phyloP scores from a whole-genome alignment of 192 early-diverging fungal genomes.

The Podila verticillata region DNA sequence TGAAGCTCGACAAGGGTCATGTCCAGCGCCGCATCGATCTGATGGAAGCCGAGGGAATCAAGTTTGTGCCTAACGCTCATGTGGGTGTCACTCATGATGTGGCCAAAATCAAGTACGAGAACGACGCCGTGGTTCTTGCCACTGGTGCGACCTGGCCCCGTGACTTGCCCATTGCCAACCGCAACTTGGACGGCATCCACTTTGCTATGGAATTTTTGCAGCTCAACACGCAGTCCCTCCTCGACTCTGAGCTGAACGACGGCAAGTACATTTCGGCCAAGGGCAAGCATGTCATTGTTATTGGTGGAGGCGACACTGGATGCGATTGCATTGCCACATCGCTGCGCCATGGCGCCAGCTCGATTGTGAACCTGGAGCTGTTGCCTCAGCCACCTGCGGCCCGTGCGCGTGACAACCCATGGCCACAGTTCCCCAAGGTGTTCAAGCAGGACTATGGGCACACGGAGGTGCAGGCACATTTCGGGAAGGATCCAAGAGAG shows the following conservation, averaged over 20 bases:
- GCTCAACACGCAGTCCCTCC: slow-evolving; percentile 85
- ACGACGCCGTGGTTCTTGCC: slow-evolving; percentile 88
- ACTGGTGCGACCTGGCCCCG: slow-evolving; percentile 98
- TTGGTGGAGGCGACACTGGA: slow-evolving; percentile 98
- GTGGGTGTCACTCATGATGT: slow-evolving; percentile 89
- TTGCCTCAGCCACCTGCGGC: slow-evolving; percentile 87
- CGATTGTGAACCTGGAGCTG: slow-evolving; percentile 97
- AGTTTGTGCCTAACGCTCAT: slow-evolving; percentile 87
- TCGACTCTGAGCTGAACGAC: slow-evolving; percentile 83
- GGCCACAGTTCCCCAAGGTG: slow-evolving; percentile 97
- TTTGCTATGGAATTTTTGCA: slow-evolving; percentile 99
- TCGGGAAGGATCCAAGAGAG: slow-evolving; percentile 95
- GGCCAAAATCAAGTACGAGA: slow-evolving; percentile 65
- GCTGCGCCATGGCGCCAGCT: slow-evolving; percentile 91
- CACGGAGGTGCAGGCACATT: slow-evolving; percentile 84
- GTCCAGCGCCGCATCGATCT: slow-evolving; percentile 95
- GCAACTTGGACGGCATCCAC: slow-evolving; percentile 90
- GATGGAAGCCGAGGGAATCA: slow-evolving; percentile 92
- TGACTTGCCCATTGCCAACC: slow-evolving; percentile 89
- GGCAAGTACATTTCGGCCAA: slow-evolving; percentile 84
- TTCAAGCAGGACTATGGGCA: slow-evolving; percentile 98
- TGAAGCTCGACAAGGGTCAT: slow-evolving; percentile 98
- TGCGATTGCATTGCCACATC: slow-evolving; percentile 97
- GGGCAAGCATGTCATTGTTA: slow-evolving; percentile 94
- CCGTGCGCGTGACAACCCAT: slow-evolving; percentile 94